These are phyloP conservation scores for Euphorbia peplus DNA, from an alignment of 345 rosid genomes.

Conservation along the genomic window DNA sequence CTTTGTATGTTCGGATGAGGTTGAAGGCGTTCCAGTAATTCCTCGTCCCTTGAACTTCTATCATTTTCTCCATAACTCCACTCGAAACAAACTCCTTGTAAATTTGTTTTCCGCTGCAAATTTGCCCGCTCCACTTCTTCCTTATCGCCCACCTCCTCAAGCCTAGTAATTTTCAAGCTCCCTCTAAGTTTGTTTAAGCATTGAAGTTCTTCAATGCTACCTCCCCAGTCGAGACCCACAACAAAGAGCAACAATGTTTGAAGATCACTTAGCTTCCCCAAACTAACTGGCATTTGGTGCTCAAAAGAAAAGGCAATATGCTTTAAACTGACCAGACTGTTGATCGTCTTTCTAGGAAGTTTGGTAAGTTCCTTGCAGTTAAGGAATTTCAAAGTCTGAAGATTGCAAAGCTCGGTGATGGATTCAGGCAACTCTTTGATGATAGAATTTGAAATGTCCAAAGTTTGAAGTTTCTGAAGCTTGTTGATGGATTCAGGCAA, in stretches of 20 bases:
- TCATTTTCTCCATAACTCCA: background rate
- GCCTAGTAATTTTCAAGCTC: background rate
- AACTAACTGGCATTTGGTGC: background rate
- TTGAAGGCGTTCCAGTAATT: background rate
- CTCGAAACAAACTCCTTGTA: background rate
- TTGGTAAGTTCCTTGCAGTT: background rate
- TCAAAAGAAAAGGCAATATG: background rate
- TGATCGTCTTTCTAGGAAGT: background rate
- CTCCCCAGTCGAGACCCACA: background rate
- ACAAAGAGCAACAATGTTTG: background rate
- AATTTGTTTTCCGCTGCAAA: background rate
- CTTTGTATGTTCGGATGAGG: background rate
- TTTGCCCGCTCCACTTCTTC: background rate
- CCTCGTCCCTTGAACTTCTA: background rate
- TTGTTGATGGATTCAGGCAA: too few species aligned
- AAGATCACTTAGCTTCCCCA: background rate
- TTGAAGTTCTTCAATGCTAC: background rate
- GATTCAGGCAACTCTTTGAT: too few species aligned
- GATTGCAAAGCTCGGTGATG: too few species aligned
- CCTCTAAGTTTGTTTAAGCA: slow-evolving; percentile 8
- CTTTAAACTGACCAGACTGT: background rate
- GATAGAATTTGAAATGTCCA: too few species aligned
- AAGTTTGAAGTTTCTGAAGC: too few species aligned
- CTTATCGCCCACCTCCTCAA: background rate
- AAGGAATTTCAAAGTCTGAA: background rate